phyloP scores from a whole-genome alignment of 2,329 filamentous ascomycete genomes.

The Akanthomyces muscarius region DNA sequence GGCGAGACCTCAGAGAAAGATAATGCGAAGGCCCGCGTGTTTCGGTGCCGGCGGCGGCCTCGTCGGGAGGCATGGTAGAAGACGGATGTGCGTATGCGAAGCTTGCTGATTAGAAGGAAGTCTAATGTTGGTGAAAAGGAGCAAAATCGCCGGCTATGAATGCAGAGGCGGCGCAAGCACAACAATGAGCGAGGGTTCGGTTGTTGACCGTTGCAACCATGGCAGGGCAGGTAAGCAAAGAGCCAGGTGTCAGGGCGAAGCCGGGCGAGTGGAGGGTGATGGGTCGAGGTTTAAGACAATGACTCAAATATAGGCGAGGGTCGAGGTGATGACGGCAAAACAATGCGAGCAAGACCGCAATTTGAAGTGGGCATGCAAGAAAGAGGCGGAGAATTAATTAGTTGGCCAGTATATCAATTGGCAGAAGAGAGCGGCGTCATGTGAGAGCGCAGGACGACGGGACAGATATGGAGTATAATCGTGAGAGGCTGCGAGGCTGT shows the following conservation, averaged over 20 bases:
- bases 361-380: not conserved
- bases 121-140: slow-evolving; percentile 2
- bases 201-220: slow-evolving; percentile 12
- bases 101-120: not conserved
- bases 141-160: not conserved
- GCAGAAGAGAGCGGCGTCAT: not conserved
- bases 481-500: not conserved
- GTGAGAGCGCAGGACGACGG: not conserved
- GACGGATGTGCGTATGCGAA: not conserved
- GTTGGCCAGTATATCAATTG: not conserved
- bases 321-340: slow-evolving; percentile 4
- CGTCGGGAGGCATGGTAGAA: slow-evolving; percentile 12
- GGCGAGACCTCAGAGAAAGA: slow-evolving; percentile 17
- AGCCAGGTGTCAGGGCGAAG: not conserved
- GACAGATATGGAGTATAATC: not conserved
- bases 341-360: not conserved
- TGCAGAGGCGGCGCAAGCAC: not conserved
- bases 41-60: slow-evolving; percentile 4
- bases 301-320: slow-evolving; percentile 16
- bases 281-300: slow-evolving; percentile 13
- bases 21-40: slow-evolving; percentile 12
- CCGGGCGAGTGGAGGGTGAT: not conserved
- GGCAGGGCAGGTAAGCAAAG: slow-evolving; percentile 13
- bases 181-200: slow-evolving; percentile 10
- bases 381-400: not conserved